Percentiles rank a stretch among this genome's conserved stretches.
Conservation (phyloP, 176 grass and related monocot species). For the Avena insularis region DNA sequence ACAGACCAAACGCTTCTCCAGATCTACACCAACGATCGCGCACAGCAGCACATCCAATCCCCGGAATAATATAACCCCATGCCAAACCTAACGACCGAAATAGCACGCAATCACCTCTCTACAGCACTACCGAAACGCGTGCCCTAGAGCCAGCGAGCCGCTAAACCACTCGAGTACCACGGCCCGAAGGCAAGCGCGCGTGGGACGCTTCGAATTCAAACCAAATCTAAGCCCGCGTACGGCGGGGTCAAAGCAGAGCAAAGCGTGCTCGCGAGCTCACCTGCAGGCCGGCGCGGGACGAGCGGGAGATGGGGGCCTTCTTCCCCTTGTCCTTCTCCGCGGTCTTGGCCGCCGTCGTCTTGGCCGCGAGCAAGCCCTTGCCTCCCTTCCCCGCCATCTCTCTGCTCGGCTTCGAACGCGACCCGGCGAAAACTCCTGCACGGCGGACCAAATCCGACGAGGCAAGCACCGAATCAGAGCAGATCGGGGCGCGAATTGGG, state of each 20-base stretch:
- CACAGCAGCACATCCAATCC: not conserved
- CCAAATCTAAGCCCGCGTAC: constrained; percentile 8
- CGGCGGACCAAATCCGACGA: constrained; percentile 27
- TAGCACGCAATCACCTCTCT: not conserved
- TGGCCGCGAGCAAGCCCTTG: constrained; percentile 64
- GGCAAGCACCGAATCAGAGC: constrained; percentile 34
- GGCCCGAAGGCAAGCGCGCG: not conserved
- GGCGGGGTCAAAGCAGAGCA: not conserved
- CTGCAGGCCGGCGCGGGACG: constrained; percentile 73
- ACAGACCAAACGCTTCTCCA: not conserved
- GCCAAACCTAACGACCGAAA: not conserved
- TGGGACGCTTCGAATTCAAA: constrained; percentile 9
- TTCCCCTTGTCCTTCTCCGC: constrained; percentile 79
- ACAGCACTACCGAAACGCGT: not conserved
- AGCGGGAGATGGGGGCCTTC: constrained; percentile 70
- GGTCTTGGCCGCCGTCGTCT: constrained; percentile 72
- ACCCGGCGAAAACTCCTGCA: constrained; percentile 34
- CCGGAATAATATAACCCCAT: not conserved
- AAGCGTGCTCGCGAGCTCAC: constrained; percentile 10
- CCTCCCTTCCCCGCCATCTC: constrained; percentile 74
- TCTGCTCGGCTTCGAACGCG: constrained; percentile 24
- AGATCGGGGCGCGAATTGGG: constrained; percentile 30
- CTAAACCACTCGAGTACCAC: not conserved
- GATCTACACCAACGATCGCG: not conserved
- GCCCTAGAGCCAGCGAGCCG: not conserved